phyloP scores from a whole-genome alignment of 139 green algal genomes.

The Chlorella sp. region DNA sequence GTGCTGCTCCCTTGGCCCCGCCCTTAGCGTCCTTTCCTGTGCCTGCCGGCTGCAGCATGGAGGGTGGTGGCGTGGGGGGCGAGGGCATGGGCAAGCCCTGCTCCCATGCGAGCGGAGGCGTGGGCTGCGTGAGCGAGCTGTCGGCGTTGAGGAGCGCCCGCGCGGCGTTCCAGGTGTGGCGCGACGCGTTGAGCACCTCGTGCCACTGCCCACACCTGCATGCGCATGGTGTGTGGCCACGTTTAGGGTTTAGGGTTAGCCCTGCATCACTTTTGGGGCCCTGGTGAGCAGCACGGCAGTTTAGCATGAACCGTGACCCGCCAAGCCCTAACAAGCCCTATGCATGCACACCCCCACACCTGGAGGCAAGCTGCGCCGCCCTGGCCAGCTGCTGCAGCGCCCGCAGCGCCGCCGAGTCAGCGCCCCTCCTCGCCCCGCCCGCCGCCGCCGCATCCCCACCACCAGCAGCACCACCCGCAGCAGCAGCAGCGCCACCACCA shows the following conservation, averaged over 20 bases:
- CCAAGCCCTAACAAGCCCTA: no score
- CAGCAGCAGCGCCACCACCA: neutral
- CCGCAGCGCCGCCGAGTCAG: constrained; percentile 10
- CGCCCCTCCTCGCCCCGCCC: neutral
- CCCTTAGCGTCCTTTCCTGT: no score
- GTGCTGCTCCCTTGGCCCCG: neutral
- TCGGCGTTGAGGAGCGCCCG: constrained; percentile 28
- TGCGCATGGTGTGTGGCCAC: no score
- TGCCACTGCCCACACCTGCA: no score
- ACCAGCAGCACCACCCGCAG: no score
- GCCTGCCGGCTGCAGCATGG: neutral
- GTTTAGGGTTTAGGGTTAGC: no score
- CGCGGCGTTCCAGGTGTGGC: constrained; percentile 33
- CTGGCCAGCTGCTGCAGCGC: constrained; percentile 29
- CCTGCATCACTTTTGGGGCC: no score
- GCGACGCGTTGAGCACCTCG: constrained; percentile 28
- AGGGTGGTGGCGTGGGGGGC: neutral
- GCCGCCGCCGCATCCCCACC: neutral
- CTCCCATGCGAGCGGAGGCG: constrained; percentile 13
- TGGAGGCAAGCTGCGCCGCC: constrained; percentile 19
- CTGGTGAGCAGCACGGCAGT: no score
- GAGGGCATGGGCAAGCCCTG: constrained; percentile 8
- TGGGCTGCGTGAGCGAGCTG: constrained; percentile 4
- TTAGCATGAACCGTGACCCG: no score
- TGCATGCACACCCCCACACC: constrained; percentile 19